phyloP scores from a whole-genome alignment of 31 red algal species.

The Odonthalia washingtoniensis region DNA sequence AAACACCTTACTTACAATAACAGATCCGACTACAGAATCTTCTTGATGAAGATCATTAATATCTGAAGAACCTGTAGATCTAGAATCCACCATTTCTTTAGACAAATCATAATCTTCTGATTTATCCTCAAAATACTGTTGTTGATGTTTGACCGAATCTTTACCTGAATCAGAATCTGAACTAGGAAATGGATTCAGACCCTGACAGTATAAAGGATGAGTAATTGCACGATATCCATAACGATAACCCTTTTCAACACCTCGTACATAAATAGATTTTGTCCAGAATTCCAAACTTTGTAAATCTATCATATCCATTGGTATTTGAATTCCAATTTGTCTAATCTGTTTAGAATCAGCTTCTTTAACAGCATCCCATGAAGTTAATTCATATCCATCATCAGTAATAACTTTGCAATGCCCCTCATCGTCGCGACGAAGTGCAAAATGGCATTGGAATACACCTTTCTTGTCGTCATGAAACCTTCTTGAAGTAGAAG shows the following conservation, averaged over 20 bases:
- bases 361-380: slow-evolving; percentile 41
- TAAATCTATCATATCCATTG: slow-evolving; percentile 79
- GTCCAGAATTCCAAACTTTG: slow-evolving; percentile 85
- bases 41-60: slow-evolving; percentile 61
- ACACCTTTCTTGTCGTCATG: slow-evolving; percentile 43
- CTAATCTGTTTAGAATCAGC: slow-evolving; percentile 14
- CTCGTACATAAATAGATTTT: slow-evolving; percentile 52
- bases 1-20: slow-evolving; percentile 81
- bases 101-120: not conserved
- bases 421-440: slow-evolving; percentile 63
- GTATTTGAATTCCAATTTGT: slow-evolving; percentile 66
- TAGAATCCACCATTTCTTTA: not conserved
- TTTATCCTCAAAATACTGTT: not conserved
- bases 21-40: slow-evolving; percentile 63
- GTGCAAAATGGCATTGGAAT: slow-evolving; percentile 62
- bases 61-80: slow-evolving; percentile 22
- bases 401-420: slow-evolving; percentile 47
- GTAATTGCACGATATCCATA: slow-evolving; percentile 77
- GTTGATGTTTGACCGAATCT: not conserved
- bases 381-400: slow-evolving; percentile 33
- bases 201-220: slow-evolving; percentile 76
- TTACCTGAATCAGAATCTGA: slow-evolving; percentile 26
- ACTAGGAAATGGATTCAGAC: slow-evolving; percentile 19
- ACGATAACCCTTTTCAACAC: slow-evolving; percentile 67
- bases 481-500: slow-evolving; percentile 30